Conservation (phyloP, 345 rosid genomes). For the Alliaria petiolata region DNA sequence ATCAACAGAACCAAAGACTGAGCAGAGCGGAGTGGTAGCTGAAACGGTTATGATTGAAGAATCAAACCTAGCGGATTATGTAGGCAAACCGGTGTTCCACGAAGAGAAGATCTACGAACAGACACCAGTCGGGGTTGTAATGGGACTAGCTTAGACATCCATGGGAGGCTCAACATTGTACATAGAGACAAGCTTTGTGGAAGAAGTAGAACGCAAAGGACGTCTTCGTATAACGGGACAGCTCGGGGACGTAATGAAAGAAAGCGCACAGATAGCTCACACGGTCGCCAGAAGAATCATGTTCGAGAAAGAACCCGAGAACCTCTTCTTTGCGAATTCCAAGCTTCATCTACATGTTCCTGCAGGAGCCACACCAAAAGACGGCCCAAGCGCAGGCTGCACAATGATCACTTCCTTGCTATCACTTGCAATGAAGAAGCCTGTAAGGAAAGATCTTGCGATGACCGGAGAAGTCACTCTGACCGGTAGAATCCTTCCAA, state of each 20-base stretch:
- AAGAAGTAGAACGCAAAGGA: constrained; percentile 76
- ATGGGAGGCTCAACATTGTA: constrained; percentile 98
- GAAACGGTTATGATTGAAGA: constrained; percentile 42
- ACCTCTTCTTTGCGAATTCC: constrained; percentile 57
- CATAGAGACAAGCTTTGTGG: constrained; percentile 73
- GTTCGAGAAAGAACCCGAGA: constrained; percentile 55
- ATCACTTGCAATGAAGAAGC: constrained; percentile 72
- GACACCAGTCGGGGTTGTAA: constrained; percentile 88
- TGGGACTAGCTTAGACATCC: constrained; percentile 98
- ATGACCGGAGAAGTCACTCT: constrained; percentile 90
- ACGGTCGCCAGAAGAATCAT: constrained; percentile 68
- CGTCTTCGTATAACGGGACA: constrained; percentile 72
- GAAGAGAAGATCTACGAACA: constrained; percentile 75
- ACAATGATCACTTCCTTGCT: constrained; percentile 87
- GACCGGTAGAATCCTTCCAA: constrained; percentile 74
- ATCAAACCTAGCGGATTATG: constrained; percentile 60
- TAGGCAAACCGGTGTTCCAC: constrained; percentile 85
- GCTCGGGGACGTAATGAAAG: constrained; percentile 95
- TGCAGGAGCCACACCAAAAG: constrained; percentile 81
- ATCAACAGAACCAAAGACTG: constrained; percentile 27
- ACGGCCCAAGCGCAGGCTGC: constrained; percentile 93
- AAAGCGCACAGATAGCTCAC: constrained; percentile 87
- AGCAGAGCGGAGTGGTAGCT: constrained; percentile 11
- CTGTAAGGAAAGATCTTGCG: constrained; percentile 70
- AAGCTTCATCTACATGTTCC: constrained; percentile 90